Conservation (phyloP, 805 yeast species). For the Myxozyma neglecta region DNA sequence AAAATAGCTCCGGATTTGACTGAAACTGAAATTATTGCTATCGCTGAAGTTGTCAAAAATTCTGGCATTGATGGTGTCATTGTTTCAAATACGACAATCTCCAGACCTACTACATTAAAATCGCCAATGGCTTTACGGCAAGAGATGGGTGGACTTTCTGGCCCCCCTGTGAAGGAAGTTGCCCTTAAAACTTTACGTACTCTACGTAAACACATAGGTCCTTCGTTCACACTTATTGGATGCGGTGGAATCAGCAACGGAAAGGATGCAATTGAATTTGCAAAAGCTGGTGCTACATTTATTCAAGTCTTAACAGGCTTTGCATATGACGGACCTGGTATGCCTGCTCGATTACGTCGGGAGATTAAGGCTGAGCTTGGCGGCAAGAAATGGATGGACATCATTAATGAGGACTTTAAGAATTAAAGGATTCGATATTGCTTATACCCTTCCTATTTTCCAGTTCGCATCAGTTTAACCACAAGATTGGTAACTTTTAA, state of each 20-base stretch:
- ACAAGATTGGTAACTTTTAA: no score
- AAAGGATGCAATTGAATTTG: constrained; percentile 85
- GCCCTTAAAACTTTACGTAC: constrained; percentile 68
- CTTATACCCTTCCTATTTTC: background rate
- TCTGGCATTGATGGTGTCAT: constrained; percentile 88
- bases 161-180: constrained; percentile 83
- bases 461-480: background rate
- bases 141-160: constrained; percentile 87
- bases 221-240: constrained; percentile 74
- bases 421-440: no score
- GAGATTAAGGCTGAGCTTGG: constrained; percentile 65
- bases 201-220: constrained; percentile 75
- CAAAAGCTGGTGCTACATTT: constrained; percentile 90
- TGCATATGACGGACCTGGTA: constrained; percentile 91
- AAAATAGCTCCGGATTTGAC: constrained; percentile 92
- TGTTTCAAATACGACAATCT: constrained; percentile 87
- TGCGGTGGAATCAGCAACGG: constrained; percentile 94
- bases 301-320: constrained; percentile 85
- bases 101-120: constrained; percentile 65
- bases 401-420: constrained; percentile 58
- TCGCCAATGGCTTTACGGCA: constrained; percentile 49
- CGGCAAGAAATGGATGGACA: constrained; percentile 81
- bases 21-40: constrained; percentile 75
- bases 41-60: constrained; percentile 74
- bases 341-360: constrained; percentile 60